phyloP scores from a whole-genome alignment of 1,284 basidiomycete species.

The Apiotrichum mycotoxinovorans region DNA sequence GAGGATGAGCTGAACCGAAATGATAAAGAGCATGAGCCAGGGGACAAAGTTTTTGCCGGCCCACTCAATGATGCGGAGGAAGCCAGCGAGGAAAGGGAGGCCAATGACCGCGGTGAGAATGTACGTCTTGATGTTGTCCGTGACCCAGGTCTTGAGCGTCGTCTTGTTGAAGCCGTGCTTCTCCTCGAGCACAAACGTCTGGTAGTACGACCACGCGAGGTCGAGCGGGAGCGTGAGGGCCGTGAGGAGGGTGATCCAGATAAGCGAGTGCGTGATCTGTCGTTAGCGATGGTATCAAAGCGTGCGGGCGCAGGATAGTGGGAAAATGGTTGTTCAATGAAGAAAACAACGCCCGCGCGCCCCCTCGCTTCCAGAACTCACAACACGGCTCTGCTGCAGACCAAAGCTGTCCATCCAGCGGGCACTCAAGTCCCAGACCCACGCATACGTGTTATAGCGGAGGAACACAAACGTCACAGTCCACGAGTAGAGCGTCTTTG shows the following conservation, averaged over 20 bases:
- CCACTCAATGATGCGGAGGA: slow-evolving; percentile 87
- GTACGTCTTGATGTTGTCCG: slow-evolving; percentile 78
- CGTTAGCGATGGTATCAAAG: too few species aligned
- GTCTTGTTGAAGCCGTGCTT: slow-evolving; percentile 97
- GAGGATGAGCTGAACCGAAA: slow-evolving; percentile 78
- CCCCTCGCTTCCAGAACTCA: slow-evolving; percentile 16
- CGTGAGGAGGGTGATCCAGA: slow-evolving; percentile 67
- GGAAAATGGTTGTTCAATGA: too few species aligned
- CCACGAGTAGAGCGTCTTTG: slow-evolving; percentile 71
- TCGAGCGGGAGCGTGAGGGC: slow-evolving; percentile 65
- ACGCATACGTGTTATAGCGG: slow-evolving; percentile 71
- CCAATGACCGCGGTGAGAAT: slow-evolving; percentile 71
- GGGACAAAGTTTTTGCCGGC: slow-evolving; percentile 85
- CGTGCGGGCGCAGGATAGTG: too few species aligned
- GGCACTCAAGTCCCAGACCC: slow-evolving; percentile 60
- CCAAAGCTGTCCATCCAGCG: slow-evolving; percentile 54
- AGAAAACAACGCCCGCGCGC: too few species aligned
- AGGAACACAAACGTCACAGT: slow-evolving; percentile 67
- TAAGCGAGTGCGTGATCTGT: slow-evolving; percentile 77
- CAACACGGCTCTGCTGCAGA: slow-evolving; percentile 31
- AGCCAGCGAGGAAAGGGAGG: slow-evolving; percentile 77
- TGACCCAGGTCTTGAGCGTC: slow-evolving; percentile 67
- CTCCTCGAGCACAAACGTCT: slow-evolving; percentile 91
- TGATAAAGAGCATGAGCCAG: slow-evolving; percentile 83
- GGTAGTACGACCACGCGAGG: slow-evolving; percentile 72